Evolutionary conservation across 176 grass and related monocot genomes (phyloP), one percentile per base, ranked within the genome.

Genomic region (Carex myosuroides): DNA sequence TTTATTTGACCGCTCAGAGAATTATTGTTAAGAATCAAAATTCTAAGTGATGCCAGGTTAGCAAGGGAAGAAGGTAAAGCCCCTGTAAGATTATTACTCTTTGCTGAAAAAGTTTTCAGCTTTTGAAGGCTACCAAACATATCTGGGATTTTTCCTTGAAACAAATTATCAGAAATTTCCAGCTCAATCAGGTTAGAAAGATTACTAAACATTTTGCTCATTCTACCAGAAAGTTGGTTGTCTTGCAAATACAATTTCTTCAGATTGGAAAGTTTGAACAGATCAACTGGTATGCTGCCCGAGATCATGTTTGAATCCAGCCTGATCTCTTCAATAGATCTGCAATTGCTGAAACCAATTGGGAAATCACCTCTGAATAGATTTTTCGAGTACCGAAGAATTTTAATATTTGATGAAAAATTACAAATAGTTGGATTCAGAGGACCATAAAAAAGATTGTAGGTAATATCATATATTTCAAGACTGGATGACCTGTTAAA

Each of bases 141-240:
- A 13, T 94, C 77, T 1, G 90, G 92, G 2, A 94, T 79, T 2
- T 53, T 33, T 0, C 90, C 90, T 1, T 84, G 69, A 60, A 96
- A 89, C 10, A 48, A 46, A 84, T 96, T 96, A 67, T 84, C 85
- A n/a, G 93, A 96, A 35, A 96, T 24, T 76, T 96, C 90, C 68
- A 94, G 78, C 16, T 69, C 84, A 61, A 89, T 78, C 64, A 94
- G 84, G 50, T 62, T 3, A 66, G 20, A 73, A 74, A 92, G 92
- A 61, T 90, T 90, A 62, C 92, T 85, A 7, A 94, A 37, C 12
- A 32, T 80, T 8, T 35, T 58, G 67, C 83, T 56, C 0, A 94
- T 41, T 2, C 0, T 21, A 68, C 92, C 90, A 37, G 86, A 90
- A 60, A 94, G 9, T 0, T 82, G 68, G 68, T 94, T 94, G 41